Conservation (phyloP, 2,329 filamentous ascomycete species). For the Pyrenochaeta sp. region DNA sequence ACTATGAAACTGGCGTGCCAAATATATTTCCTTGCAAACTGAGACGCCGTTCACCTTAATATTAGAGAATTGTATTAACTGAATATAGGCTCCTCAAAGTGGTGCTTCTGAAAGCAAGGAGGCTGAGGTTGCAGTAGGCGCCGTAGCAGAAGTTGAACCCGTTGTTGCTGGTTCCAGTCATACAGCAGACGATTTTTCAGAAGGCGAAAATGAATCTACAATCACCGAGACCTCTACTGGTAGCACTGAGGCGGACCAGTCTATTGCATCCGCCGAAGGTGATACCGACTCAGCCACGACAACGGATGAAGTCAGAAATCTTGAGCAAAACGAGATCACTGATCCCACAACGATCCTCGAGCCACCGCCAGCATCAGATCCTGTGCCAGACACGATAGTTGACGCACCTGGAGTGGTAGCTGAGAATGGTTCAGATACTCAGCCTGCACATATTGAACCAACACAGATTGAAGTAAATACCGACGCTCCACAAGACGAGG, state of each 20-base stretch:
- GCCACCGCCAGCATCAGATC: not conserved
- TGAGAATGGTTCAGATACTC: slow-evolving; percentile 2
- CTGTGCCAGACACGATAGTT: slow-evolving; percentile 1
- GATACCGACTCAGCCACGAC: slow-evolving; percentile 2
- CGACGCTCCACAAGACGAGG: not conserved
- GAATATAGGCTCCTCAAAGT: not conserved
- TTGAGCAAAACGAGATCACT: not conserved
- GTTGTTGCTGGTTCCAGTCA: no score
- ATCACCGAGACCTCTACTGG: not conserved
- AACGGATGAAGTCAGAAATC: slow-evolving; percentile 1
- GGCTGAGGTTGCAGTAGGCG: not conserved
- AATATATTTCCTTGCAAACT: not conserved
- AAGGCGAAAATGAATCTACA: slow-evolving; percentile 3
- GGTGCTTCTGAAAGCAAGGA: not conserved
- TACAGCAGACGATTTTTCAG: not conserved
- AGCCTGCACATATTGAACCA: slow-evolving; percentile 2
- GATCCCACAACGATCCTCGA: not conserved
- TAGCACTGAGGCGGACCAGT: not conserved
- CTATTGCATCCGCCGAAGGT: not conserved
- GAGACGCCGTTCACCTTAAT: not conserved
- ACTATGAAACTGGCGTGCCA: not conserved
- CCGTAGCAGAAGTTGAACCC: not conserved
- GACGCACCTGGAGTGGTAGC: slow-evolving; percentile 3
- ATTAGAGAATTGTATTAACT: not conserved
- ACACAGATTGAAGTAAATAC: not conserved